Evolutionary conservation across 2,329 filamentous ascomycete genomes (phyloP), one percentile per base, ranked within the genome.

Genomic region (Pseudovirgaria hyperparasitica): DNA sequence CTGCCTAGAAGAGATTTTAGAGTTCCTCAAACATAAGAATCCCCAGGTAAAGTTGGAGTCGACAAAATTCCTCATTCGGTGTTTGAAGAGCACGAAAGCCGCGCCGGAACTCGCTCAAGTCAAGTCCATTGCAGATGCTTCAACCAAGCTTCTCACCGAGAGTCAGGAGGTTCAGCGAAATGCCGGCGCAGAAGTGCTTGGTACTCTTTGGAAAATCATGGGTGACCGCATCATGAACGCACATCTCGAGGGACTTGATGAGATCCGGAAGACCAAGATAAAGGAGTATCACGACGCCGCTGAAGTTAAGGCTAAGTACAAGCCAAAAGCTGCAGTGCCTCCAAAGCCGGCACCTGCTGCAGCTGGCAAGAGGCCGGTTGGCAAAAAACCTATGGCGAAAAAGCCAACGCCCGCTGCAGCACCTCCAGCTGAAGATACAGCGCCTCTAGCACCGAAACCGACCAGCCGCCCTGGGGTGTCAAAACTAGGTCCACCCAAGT

Each of bases 151-250:
- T 6, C 65, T 98, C 10, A 77, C 86, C 0, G 90, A 98, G 50
- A 87, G 82, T 0, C 86, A 76, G 40, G 86, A 92, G 42, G 76
- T 70, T 3, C 72, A 92, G 32, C 74, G 90, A 55, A 78, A 87
- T 25, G 85, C 84, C 16, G 90, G 86, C 51, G 86, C 86, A 9
- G 90, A 98, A 53, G 76, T 90, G 18, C 63, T 98, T 3, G 90
- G 92, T 37, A 93, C 86, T 0, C 56, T 98, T 26, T 96, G 94
- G 90, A 98, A 96, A 60, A 96, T 98, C 29, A 82, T 96, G 60
- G 87, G 90, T 22, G 92, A 98, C 54, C 74, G 90, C 31, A 82
- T 82, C 27, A 98, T 98, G 90, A 84, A 80, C 22, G 79, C 82
- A 6, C 81, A 92, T 50, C 60, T 98, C 10, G 87, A 87, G 37